Evolutionary conservation across 805 yeast genomes (phyloP).

Genomic region (Lachancea quebecensis): DNA sequence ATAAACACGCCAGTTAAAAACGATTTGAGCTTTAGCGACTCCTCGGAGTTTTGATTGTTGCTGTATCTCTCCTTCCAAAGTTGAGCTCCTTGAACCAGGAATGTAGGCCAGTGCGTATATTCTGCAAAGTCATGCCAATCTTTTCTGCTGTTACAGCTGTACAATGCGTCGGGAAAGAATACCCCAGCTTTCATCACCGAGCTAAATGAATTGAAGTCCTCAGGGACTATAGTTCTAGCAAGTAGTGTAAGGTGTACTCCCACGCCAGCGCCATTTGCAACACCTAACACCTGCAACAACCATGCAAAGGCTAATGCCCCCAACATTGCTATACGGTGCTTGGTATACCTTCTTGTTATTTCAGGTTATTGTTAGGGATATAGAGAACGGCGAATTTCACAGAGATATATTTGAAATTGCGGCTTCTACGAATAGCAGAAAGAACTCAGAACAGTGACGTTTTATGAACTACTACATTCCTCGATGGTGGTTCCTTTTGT

Average conservation of each 20-base stretch:
- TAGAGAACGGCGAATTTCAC: not conserved
- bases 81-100: constrained; percentile 40
- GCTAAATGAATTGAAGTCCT: constrained; percentile 24
- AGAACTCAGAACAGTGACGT: not conserved
- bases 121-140: constrained; percentile 42
- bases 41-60: constrained; percentile 10
- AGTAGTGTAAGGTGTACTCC: constrained; percentile 18
- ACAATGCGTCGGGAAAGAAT: constrained; percentile 64
- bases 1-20: constrained; percentile 52
- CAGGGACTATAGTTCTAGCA: constrained; percentile 24
- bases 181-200: constrained; percentile 49
- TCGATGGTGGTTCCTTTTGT: constrained; percentile 21
- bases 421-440: not conserved
- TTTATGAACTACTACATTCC: constrained; percentile 15
- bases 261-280: constrained; percentile 18
- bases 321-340: not conserved
- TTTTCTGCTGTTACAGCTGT: constrained; percentile 48
- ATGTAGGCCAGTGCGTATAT: constrained; percentile 66
- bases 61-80: constrained; percentile 34
- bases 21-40: constrained; percentile 37
- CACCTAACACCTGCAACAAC: not conserved
- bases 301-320: not conserved
- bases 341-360: not conserved
- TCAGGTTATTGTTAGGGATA: not conserved
- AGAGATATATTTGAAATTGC: not conserved